Evolutionary conservation across 768 basidiomycete species (phyloP).

Genomic region (Clavulina sp.): DNA sequence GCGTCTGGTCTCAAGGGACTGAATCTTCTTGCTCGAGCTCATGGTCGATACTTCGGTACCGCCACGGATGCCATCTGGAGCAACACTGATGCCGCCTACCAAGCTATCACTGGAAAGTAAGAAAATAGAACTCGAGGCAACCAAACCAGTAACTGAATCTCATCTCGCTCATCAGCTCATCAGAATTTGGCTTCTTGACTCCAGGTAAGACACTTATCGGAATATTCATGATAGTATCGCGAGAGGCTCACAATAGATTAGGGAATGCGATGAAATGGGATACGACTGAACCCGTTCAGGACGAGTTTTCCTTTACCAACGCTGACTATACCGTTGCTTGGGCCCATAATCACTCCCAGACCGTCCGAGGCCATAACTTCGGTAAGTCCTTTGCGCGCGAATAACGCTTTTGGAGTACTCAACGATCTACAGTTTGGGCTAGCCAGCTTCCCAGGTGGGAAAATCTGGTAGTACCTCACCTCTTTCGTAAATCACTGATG

Average conservation of each 20-base stretch:
- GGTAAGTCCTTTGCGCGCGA: not conserved
- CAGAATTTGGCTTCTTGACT: constrained; percentile 8
- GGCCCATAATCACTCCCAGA: constrained; percentile 2
- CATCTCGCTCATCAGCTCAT: not conserved
- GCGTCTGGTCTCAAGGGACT: constrained; percentile 1
- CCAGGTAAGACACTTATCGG: constrained; percentile 4
- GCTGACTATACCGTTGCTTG: constrained; percentile 3
- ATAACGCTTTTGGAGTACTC: not conserved
- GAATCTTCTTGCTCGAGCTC: constrained; percentile 5
- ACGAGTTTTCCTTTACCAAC: constrained; percentile 2
- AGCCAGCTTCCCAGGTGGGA: constrained; percentile 22
- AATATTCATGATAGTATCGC: not conserved
- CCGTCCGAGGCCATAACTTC: constrained; percentile 2
- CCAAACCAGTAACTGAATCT: not conserved
- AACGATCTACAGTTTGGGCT: constrained; percentile 28
- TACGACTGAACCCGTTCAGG: constrained; percentile 1
- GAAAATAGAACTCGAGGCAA: not conserved
- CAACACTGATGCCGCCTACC: constrained; percentile 3
- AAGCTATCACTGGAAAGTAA: constrained; percentile 4
- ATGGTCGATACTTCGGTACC: constrained; percentile 9
- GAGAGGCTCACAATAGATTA: not conserved
- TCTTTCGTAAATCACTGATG: constrained; percentile 3
- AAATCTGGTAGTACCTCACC: not conserved
- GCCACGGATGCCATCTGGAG: constrained; percentile 4
- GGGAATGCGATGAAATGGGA: not conserved